Evolutionary conservation across 805 yeast species (phyloP), one percentile per base, ranked within the genome.

Genomic region (Yarrowia hollandica): DNA sequence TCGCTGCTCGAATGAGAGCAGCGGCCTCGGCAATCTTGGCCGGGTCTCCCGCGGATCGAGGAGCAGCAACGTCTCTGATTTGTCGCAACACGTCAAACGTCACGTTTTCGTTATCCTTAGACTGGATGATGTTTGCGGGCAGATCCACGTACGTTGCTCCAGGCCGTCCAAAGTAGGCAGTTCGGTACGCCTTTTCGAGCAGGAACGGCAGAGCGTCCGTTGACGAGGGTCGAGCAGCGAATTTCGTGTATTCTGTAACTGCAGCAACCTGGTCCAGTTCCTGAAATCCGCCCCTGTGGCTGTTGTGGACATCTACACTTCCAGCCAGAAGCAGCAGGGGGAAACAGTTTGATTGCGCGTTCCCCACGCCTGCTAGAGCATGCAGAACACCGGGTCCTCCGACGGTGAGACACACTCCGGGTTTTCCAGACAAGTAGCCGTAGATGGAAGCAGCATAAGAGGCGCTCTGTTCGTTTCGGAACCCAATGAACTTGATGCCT

Each of bases 311-410:
- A 46, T 81, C 79, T 4, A 79, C 68, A 4, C 85, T 81, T 0
- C 90, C 90, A 0, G 90, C 87, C 19, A 85, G 72, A 14, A 85
- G 80, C 60, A 85, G 62, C 54, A 85, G 68, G 3, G 91, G 91
- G 80, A 86, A 83, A 59, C 80, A 75, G 68, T 86, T 86, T 58
- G 79, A 72, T 35, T 73, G 75, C 6, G 90, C 79, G 65, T 85
- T 85, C 65, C 81, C 83, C 1, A 83, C 61, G 11, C 90, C 91
- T 0, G 90, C 81, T 41, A 82, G 65, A 0, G 88, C 84, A 62
- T 85, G 89, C 8, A 85, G 75, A 3, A 85, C 72, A 4, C 90
- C 90, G 0, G 90, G 90, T 0, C 90, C 90, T 28, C 91, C 90
- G 4, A 86, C 90, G 0, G 84, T 86, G 2, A 85, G 73, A 15